Evolutionary conservation across 1,284 basidiomycete genomes (phyloP).

Genomic region (Ustilago shanxiensis): DNA sequence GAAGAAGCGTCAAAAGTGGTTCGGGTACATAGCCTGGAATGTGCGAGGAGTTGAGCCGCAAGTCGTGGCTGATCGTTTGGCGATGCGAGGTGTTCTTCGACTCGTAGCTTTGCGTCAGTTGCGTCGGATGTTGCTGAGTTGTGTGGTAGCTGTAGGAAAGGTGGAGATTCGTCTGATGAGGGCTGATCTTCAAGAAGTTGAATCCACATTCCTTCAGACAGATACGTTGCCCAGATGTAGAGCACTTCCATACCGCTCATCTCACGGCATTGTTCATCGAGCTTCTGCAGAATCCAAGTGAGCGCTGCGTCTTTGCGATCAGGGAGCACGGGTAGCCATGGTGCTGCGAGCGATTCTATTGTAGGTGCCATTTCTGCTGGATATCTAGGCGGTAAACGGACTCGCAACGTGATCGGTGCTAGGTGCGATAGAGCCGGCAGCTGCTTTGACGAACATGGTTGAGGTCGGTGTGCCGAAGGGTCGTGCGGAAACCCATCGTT

Average conservation of each 20-base stretch:
- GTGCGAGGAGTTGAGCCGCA: constrained; percentile 30
- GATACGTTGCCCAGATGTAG: constrained; percentile 44
- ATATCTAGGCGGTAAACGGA: constrained; percentile 35
- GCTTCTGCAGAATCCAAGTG: constrained; percentile 28
- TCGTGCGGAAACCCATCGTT: neutral
- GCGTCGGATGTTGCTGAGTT: neutral
- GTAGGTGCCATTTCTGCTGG: constrained; percentile 28
- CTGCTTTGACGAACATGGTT: constrained; percentile 2
- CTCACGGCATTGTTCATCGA: constrained; percentile 37
- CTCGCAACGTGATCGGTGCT: constrained; percentile 32
- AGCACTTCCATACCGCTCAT: constrained; percentile 39
- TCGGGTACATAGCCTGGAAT: constrained; percentile 42
- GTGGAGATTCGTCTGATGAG: neutral
- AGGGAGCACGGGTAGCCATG: constrained; percentile 26
- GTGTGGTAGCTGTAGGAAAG: constrained; percentile 6
- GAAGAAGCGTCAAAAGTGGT: constrained; percentile 41
- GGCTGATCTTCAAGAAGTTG: constrained; percentile 19
- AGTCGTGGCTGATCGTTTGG: constrained; percentile 20
- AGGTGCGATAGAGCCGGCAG: constrained; percentile 30
- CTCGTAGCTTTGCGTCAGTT: constrained; percentile 6
- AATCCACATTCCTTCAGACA: constrained; percentile 43
- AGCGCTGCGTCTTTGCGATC: neutral
- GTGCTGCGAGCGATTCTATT: constrained; percentile 30
- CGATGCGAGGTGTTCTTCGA: constrained; percentile 28
- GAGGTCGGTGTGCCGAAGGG: neutral